These are phyloP conservation scores for Oropetium thomaeum DNA, from an alignment of 176 grass and related monocot species.

Conservation along the genomic window DNA sequence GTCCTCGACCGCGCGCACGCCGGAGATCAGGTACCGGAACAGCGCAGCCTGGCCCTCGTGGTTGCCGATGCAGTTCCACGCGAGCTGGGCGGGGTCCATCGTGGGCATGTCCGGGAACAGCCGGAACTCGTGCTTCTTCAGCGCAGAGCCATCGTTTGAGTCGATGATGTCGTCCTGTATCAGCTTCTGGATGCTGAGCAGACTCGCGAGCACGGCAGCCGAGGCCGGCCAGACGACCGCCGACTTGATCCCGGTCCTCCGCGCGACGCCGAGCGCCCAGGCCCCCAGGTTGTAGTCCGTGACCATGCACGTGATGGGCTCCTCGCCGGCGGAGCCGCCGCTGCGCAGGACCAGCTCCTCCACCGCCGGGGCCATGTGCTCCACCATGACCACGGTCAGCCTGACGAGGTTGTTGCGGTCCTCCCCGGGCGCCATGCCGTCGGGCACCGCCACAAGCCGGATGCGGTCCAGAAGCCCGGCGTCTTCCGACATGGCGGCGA, in stretches of 20 bases:
- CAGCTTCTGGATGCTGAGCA: constrained; percentile 31
- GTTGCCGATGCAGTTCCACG: constrained; percentile 41
- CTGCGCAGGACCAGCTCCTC: constrained; percentile 36
- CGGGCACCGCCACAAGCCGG: constrained; percentile 40
- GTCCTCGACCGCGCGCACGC: background rate
- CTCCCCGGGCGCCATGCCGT: constrained; percentile 48
- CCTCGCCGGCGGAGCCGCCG: background rate
- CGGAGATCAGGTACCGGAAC: constrained; percentile 38
- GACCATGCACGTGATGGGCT: constrained; percentile 50
- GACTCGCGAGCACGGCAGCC: constrained; percentile 10
- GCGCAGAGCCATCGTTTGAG: constrained; percentile 24
- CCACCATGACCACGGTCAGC: constrained; percentile 5
- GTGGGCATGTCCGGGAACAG: constrained; percentile 33
- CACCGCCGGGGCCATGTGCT: constrained; percentile 34
- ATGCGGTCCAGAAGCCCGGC: constrained; percentile 1
- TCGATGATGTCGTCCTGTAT: constrained; percentile 33
- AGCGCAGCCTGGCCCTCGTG: constrained; percentile 17
- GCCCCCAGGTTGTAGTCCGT: constrained; percentile 31
- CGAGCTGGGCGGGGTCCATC: constrained; percentile 14
- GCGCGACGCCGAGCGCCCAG: constrained; percentile 38
- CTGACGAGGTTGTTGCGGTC: constrained; percentile 36
- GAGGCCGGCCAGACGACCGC: constrained; percentile 37
- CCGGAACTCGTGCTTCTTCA: constrained; percentile 31
- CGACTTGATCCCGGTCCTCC: constrained; percentile 13
- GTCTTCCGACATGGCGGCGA: constrained; percentile 7